Evolutionary conservation across 192 early-diverging fungal species (phyloP).

Genomic region (Lobosporangium transversale): DNA sequence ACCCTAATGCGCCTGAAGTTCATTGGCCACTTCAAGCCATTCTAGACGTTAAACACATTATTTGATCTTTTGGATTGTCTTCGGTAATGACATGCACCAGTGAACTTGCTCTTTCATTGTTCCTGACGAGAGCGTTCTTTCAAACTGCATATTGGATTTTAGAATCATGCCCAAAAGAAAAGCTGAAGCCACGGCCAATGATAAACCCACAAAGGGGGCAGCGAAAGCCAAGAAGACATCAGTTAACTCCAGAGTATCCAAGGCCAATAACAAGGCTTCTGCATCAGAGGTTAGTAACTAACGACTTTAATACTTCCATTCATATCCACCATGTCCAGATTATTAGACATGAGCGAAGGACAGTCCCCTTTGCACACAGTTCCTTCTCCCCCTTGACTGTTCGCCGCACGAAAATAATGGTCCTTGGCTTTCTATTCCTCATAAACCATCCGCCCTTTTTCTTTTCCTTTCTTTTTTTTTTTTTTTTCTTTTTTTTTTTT

Average conservation of each 20-base stretch:
- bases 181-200: not conserved
- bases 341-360: not conserved
- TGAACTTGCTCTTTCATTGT: too few species aligned
- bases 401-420: too few species aligned
- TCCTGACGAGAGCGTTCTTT: too few species aligned
- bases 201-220: conserved; percentile 8
- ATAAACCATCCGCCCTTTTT: not conserved
- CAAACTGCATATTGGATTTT: too few species aligned
- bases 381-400: not conserved
- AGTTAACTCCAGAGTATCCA: not conserved
- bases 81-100: too few species aligned
- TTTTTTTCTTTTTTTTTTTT: not conserved
- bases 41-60: too few species aligned
- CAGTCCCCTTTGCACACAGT: conserved; percentile 1
- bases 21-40: too few species aligned
- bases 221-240: conserved; percentile 2
- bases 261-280: conserved; percentile 1
- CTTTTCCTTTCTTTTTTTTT: not conserved
- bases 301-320: not conserved
- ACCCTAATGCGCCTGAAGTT: too few species aligned
- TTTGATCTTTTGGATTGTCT: too few species aligned
- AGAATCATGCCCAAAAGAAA: conserved; percentile 10
- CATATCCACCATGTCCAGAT: not conserved
- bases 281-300: not conserved
- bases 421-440: not conserved